Base-by-base conservation (phyloP, 2,329 filamentous ascomycete genomes). In the Diaporthe vaccinii region DNA sequence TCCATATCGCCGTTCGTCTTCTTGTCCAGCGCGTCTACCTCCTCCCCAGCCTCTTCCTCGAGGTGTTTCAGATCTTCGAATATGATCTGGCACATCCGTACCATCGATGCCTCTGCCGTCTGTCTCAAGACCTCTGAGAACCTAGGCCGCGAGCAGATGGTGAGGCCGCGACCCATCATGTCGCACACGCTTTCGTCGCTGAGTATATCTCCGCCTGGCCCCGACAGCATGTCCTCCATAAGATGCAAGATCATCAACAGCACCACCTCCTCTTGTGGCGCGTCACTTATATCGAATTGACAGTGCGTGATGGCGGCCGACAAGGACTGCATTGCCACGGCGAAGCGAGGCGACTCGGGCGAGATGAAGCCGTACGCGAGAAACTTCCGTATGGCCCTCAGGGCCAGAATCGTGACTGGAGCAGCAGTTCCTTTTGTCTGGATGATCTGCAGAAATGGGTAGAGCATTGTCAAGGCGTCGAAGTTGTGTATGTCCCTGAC, bases 41-140 rank as follows among this genome's bases (percentile, higher is more conserved):
- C 91, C 51, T 93, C 90, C 17, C 91, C 91, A 31, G 92, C 90
- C 81, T 96, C 93, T 62, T 94, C 89, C 80, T 97, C 95, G 10
- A 98, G 87, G 78, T 96, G 92, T 83, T 98, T 98, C 71, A 99
- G 86, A 76, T 97, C 93, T 83, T 96, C 94, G 82, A 99, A 99
- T 80, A 99, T 98, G 78, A 98, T 95, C 85, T 99, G 97, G 82
- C 97, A 98, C 97, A 99, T 99, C 79, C 95, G 95, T 61, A 98
- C 95, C 96, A 99, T 98, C 73, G 95, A 93, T 81, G 98, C 97
- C 84, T 99, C 97, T 2, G 97, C 97, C 28, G 96, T 98, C 78
- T 96, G 91, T 78, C 96, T 92, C 73, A 99, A 87, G 5, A 98
- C 92, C 80, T 98, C 96, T 14, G 96, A 98, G 76, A 98, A 92